Base-by-base conservation (phyloP, 2,329 filamentous ascomycete genomes). In the Rutstroemia sp. region DNA sequence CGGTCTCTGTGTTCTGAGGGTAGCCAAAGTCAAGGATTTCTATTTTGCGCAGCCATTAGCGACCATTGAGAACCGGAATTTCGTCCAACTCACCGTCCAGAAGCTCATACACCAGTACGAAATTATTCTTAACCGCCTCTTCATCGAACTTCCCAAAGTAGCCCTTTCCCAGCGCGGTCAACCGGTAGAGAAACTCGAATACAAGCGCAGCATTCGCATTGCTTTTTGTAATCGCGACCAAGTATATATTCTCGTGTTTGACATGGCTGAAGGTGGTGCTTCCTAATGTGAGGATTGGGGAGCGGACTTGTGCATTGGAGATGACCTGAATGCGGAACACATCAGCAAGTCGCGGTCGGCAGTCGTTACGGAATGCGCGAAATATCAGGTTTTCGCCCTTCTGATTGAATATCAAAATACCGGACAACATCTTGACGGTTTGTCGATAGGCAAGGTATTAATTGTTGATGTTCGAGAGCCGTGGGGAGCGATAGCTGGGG, bases 321-420 rank as follows among this genome's bases (percentile, higher is more conserved):
- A 99, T 97, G 76, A 99, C 92, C 72, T 99, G 94, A 73, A 99
- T 99, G 74, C 94, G 92, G 76, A 99, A 99, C 76, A 99, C 92
- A 71, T 99, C 94, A 75, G 94, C 94, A 63, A 99, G 88, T 53
- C 94, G 90, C 55, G 94, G 94, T 57, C 95, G 90, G 76, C 94
- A 97, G 77, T 99, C 95, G 72, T 96, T 96, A 70, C 94, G 91
- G 76, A 99, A 99, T 68, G 94, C 91, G 70, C 94, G 90, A 78
- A 99, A 96, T 74, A 99, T 99, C 70, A 99, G 89, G 75, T 99
- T 96, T 78, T 99, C 94, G 76, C 94, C 94, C 77, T 99, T 99
- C 74, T 99, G 94, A 67, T 99, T 99, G 81, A 99, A 99, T 66
- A 99, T 86, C 65, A 99, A 85, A 69, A 99, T 92, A 59, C 94